Percentiles rank a stretch among this genome's conserved stretches.
Evolutionary conservation across 208 protist species (phyloP).

Genomic region (Lotmaria passim): DNA sequence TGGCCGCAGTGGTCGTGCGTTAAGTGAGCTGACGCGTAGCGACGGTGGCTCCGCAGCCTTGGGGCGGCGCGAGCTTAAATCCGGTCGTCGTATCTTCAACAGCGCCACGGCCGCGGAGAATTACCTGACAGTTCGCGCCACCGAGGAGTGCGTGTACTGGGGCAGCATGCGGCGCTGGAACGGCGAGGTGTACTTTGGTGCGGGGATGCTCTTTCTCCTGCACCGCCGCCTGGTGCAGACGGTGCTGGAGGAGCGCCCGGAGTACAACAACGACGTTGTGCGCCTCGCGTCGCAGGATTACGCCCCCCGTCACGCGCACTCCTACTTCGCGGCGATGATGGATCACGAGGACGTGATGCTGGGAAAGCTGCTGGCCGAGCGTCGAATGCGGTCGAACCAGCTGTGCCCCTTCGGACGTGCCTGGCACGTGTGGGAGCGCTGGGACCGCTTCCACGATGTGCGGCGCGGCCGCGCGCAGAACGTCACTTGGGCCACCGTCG

Average conservation of each 20-base stretch:
- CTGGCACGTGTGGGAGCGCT: slow-evolving; percentile 4
- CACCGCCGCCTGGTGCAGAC: slow-evolving; percentile 6
- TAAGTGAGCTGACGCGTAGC: neutral
- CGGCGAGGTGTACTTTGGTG: neutral
- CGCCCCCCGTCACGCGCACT: neutral
- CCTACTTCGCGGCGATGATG: neutral
- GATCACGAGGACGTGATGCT: slow-evolving; percentile 16
- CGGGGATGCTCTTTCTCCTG: slow-evolving; percentile 20
- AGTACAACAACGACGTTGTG: neutral
- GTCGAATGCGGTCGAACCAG: neutral
- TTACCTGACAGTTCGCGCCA: too few species aligned
- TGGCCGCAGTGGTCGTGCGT: neutral
- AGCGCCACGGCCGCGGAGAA: too few species aligned
- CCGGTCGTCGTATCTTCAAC: too few species aligned
- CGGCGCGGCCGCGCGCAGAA: neutral
- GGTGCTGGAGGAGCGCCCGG: slow-evolving; percentile 10
- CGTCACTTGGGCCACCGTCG: slow-evolving; percentile 23
- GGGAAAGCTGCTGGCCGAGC: neutral
- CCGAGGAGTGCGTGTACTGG: slow-evolving; percentile 32
- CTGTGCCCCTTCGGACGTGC: neutral
- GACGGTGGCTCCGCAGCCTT: too few species aligned
- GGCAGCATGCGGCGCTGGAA: slow-evolving; percentile 6
- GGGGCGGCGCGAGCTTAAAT: too few species aligned
- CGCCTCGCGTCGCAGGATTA: neutral
- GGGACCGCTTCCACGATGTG: slow-evolving; percentile 17